Percentiles rank a stretch among this genome's conserved stretches.
Evolutionary conservation across 306 rosid species (phyloP).

Genomic region (Glycine tomentella): DNA sequence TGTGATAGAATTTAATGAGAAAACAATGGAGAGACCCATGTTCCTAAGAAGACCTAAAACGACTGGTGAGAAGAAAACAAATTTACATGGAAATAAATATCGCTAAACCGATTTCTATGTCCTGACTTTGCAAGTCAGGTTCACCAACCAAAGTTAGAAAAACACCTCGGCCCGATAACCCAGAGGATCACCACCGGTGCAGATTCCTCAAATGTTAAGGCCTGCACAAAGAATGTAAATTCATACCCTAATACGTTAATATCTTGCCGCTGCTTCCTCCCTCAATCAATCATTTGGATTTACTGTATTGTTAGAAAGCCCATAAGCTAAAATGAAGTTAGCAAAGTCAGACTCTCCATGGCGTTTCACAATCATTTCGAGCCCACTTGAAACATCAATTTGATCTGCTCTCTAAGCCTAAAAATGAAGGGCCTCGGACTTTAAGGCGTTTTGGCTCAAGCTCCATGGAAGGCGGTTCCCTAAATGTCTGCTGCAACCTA

Average conservation of each 20-base stretch:
- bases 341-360: slow-evolving; percentile 65
- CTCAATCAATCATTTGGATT: slow-evolving; percentile 67
- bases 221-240: slow-evolving; percentile 92
- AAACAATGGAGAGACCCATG: slow-evolving; percentile 53
- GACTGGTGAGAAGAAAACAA: slow-evolving; percentile 52
- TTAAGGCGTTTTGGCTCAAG: slow-evolving; percentile 76
- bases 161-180: slow-evolving; percentile 78
- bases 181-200: slow-evolving; percentile 74
- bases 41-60: slow-evolving; percentile 57
- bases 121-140: slow-evolving; percentile 67
- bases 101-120: slow-evolving; percentile 61
- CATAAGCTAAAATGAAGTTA: slow-evolving; percentile 62
- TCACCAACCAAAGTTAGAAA: slow-evolving; percentile 75
- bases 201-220: slow-evolving; percentile 76
- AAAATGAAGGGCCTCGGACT: slow-evolving; percentile 76
- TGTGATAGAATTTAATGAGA: slow-evolving; percentile 49
- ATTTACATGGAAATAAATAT: slow-evolving; percentile 63
- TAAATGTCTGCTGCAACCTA: slow-evolving; percentile 54
- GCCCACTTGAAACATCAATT: slow-evolving; percentile 60
- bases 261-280: slow-evolving; percentile 72
- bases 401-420: slow-evolving; percentile 72
- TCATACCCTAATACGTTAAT: slow-evolving; percentile 73
- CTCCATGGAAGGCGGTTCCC: slow-evolving; percentile 65
- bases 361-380: slow-evolving; percentile 52
- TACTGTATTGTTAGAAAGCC: slow-evolving; percentile 81